These are phyloP conservation scores for Coix lacrymajobi DNA, from an alignment of 176 grass and related monocot species.

Conservation along the genomic window DNA sequence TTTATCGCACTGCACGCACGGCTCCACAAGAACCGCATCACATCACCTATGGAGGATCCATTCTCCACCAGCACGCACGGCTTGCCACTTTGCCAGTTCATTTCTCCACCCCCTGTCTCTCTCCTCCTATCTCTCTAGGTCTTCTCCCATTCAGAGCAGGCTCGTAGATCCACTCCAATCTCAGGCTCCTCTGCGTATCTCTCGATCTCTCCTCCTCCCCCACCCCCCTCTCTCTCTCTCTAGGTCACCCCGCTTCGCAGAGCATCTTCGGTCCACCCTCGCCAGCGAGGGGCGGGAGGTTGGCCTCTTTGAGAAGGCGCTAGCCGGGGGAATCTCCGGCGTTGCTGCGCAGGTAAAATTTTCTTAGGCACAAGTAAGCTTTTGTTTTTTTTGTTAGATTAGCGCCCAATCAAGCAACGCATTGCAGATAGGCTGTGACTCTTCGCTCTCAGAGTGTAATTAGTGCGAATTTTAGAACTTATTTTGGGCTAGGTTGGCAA, in stretches of 20 bases:
- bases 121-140: no score
- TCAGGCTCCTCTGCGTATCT: no score
- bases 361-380: neutral
- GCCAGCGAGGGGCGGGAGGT: conserved; percentile 30
- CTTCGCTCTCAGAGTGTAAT: neutral
- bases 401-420: neutral
- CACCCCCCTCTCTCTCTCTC: no score
- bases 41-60: no score
- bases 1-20: no score
- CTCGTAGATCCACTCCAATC: no score
- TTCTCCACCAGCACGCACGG: no score
- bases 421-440: neutral
- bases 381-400: neutral
- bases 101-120: no score
- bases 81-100: no score
- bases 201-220: no score
- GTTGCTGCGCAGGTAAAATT: conserved; percentile 57
- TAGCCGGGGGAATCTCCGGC: conserved; percentile 69
- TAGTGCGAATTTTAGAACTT: neutral
- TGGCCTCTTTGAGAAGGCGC: conserved; percentile 49
- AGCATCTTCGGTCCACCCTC: conserved; percentile 52
- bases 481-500: neutral
- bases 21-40: no score
- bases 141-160: no score
- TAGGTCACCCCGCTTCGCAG: conserved; percentile 76